phyloP scores from a whole-genome alignment of 1,139 yeast species.

The Nakaseomyces nivariensis region DNA sequence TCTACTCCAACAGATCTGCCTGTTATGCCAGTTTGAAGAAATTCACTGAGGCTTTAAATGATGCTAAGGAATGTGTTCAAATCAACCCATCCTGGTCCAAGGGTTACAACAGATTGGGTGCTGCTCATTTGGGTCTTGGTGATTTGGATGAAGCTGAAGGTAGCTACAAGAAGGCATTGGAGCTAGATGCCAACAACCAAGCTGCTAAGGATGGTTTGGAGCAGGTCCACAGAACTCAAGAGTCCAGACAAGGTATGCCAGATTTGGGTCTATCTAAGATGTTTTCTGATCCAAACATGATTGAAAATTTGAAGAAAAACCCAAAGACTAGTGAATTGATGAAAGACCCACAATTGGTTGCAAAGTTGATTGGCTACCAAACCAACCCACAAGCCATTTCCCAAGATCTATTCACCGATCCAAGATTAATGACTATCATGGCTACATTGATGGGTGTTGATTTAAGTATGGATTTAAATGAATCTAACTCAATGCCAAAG shows the following conservation, averaged over 20 bases:
- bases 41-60: slow-evolving; percentile 63
- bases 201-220: slow-evolving; percentile 81
- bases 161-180: slow-evolving; percentile 72
- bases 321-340: slow-evolving; percentile 82
- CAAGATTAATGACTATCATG: slow-evolving; percentile 80
- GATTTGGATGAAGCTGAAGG: slow-evolving; percentile 59
- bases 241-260: slow-evolving; percentile 35
- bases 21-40: slow-evolving; percentile 72
- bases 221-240: slow-evolving; percentile 40
- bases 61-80: slow-evolving; percentile 73
- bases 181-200: slow-evolving; percentile 69
- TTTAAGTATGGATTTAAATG: slow-evolving; percentile 37
- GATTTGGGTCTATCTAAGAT: slow-evolving; percentile 71
- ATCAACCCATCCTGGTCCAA: slow-evolving; percentile 86
- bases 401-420: slow-evolving; percentile 60
- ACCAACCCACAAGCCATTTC: slow-evolving; percentile 64
- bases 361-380: slow-evolving; percentile 57
- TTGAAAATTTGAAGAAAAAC: slow-evolving; percentile 63
- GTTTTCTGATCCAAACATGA: slow-evolving; percentile 71
- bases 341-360: slow-evolving; percentile 79
- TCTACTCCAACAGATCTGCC: slow-evolving; percentile 92
- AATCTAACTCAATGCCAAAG: slow-evolving; percentile 21
- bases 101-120: slow-evolving; percentile 88
- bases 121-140: slow-evolving; percentile 83
- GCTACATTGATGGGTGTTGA: slow-evolving; percentile 82